Evolutionary conservation across 2,329 filamentous ascomycete genomes (phyloP).

Genomic region (Fusarium sp.): DNA sequence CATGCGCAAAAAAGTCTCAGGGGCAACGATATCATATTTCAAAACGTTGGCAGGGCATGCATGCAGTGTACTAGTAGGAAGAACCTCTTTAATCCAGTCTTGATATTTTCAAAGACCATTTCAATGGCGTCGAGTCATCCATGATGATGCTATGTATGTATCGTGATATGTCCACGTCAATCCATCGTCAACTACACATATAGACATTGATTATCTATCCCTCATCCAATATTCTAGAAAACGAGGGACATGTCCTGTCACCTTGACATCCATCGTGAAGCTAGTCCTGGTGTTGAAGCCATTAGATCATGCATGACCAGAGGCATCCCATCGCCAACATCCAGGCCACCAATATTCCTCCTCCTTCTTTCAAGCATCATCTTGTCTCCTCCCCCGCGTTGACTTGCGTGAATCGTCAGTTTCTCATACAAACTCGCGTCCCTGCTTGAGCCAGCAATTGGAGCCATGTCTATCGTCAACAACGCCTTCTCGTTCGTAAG

Average conservation of each 20-base stretch:
- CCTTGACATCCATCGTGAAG: not conserved
- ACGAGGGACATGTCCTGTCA: not conserved
- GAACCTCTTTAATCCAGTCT: constrained; percentile 20
- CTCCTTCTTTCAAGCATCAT: not conserved
- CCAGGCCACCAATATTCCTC: not conserved
- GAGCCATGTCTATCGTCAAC: constrained; percentile 43
- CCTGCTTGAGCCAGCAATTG: constrained; percentile 14
- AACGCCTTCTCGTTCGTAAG: constrained; percentile 44
- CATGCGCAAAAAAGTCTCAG: not conserved
- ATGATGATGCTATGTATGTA: not conserved
- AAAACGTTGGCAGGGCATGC: not conserved
- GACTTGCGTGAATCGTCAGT: constrained; percentile 21
- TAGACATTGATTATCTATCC: not conserved
- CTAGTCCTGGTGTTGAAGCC: not conserved
- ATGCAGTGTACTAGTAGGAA: constrained; percentile 1
- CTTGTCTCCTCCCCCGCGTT: not conserved
- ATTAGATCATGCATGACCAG: not conserved
- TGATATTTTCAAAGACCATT: constrained; percentile 4
- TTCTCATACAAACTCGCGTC: constrained; percentile 30
- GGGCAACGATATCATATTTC: not conserved
- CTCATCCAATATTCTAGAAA: constrained; percentile 1
- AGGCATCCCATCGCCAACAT: not conserved
- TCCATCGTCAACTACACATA: not conserved
- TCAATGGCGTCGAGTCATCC: not conserved
- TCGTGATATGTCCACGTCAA: not conserved